A percentile compares a stretch with the other conserved stretches of the same genome.
phyloP scores from a whole-genome alignment of 2,329 filamentous ascomycete genomes.

The Nothophoma quercina region DNA sequence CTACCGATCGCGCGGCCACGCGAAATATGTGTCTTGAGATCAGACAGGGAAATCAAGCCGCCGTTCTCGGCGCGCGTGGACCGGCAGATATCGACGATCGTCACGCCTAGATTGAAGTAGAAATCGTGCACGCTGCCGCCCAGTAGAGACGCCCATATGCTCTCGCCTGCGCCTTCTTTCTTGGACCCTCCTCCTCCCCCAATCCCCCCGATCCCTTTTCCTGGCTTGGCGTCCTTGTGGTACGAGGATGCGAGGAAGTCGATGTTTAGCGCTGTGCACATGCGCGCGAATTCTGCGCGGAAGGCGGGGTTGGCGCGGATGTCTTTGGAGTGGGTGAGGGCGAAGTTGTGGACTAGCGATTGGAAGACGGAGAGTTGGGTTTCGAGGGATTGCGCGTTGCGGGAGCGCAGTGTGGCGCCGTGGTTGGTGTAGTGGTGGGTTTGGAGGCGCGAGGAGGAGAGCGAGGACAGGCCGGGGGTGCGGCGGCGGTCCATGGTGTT shows the following conservation, averaged over 20 bases:
- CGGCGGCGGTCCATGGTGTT: slow-evolving; percentile 66
- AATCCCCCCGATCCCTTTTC: slow-evolving; percentile 56
- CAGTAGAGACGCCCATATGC: slow-evolving; percentile 91
- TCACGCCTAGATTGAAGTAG: slow-evolving; percentile 96
- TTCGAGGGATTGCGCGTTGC: slow-evolving; percentile 84
- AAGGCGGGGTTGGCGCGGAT: slow-evolving; percentile 96
- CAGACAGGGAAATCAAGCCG: slow-evolving; percentile 83
- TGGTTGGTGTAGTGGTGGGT: slow-evolving; percentile 90
- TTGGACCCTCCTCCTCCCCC: neutral
- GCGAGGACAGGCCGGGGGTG: slow-evolving; percentile 85
- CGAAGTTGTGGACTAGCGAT: slow-evolving; percentile 92
- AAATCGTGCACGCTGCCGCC: slow-evolving; percentile 96
- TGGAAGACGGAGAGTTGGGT: slow-evolving; percentile 97
- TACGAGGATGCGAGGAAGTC: slow-evolving; percentile 77
- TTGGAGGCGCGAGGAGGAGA: slow-evolving; percentile 67
- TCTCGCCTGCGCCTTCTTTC: slow-evolving; percentile 60
- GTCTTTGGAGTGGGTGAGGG: slow-evolving; percentile 90
- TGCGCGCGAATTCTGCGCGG: slow-evolving; percentile 95
- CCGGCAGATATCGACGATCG: slow-evolving; percentile 90
- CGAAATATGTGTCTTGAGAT: slow-evolving; percentile 79
- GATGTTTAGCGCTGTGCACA: slow-evolving; percentile 97
- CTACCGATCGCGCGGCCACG: slow-evolving; percentile 71
- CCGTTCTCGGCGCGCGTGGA: slow-evolving; percentile 90
- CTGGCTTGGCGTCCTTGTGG: slow-evolving; percentile 57
- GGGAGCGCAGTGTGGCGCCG: slow-evolving; percentile 83